Evolutionary conservation across 306 rosid species (phyloP).

Genomic region (Datisca glomerata): DNA sequence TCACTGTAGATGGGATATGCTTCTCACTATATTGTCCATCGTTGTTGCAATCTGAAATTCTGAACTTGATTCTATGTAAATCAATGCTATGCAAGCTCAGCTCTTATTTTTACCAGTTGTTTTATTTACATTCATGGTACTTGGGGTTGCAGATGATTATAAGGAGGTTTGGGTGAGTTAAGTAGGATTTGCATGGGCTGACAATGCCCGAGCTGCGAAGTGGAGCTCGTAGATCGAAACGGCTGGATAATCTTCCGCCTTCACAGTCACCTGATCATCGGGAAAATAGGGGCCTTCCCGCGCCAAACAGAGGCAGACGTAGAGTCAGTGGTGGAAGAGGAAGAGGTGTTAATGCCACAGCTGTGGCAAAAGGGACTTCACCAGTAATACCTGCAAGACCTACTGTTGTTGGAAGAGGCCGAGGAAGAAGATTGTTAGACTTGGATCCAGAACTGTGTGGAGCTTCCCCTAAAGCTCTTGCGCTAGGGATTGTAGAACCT

Average conservation of each 20-base stretch:
- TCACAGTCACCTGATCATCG: conserved; percentile 57
- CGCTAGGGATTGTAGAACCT: conserved; percentile 56
- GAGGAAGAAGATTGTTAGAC: conserved; percentile 65
- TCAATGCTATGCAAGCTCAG: too few relatives aligned
- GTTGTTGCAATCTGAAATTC: too few relatives aligned
- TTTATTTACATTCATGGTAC: neutral
- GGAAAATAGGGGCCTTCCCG: conserved; percentile 54
- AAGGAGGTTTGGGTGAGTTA: conserved; percentile 10
- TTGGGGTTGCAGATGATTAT: neutral
- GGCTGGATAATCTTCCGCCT: conserved; percentile 91
- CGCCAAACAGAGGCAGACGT: conserved; percentile 57
- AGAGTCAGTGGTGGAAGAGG: conserved; percentile 85
- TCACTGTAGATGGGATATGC: too few relatives aligned
- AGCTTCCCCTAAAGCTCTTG: conserved; percentile 51
- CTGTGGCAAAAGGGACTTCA: conserved; percentile 67
- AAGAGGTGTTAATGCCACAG: conserved; percentile 71
- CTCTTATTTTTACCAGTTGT: too few relatives aligned
- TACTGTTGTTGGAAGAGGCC: conserved; percentile 87
- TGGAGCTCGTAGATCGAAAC: conserved; percentile 89
- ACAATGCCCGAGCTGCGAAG: conserved; percentile 99
- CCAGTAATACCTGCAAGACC: conserved; percentile 73
- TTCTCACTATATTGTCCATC: too few relatives aligned
- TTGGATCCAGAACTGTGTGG: conserved; percentile 74
- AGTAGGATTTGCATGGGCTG: conserved; percentile 89
- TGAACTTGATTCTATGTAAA: too few relatives aligned